phyloP scores from a whole-genome alignment of 1,284 basidiomycete genomes.

The Singerocomus rubriflavus region DNA sequence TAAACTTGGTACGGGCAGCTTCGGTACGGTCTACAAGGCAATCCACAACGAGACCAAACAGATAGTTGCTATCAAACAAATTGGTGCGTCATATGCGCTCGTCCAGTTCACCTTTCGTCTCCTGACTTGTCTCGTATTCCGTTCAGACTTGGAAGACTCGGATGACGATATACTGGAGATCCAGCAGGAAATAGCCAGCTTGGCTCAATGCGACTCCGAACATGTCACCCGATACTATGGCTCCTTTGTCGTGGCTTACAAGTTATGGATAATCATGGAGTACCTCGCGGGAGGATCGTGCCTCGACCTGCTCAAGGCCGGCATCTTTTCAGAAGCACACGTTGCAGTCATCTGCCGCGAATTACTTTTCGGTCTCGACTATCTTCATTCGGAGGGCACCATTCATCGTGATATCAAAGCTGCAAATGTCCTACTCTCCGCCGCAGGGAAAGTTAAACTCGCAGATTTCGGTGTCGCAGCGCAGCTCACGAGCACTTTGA shows the following conservation, averaged over 20 bases:
- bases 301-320: conserved; percentile 91
- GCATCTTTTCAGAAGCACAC: conserved; percentile 86
- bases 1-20: conserved; percentile 96
- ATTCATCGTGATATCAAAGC: conserved; percentile 99
- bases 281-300: conserved; percentile 98
- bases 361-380: conserved; percentile 90
- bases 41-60: conserved; percentile 92
- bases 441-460: conserved; percentile 90
- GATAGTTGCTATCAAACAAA: conserved; percentile 97
- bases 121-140: not conserved
- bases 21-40: conserved; percentile 96
- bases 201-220: conserved; percentile 94
- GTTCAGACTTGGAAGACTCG: conserved; percentile 77
- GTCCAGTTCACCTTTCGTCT: conserved; percentile 3
- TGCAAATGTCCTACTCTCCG: conserved; percentile 91
- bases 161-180: conserved; percentile 97
- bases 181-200: conserved; percentile 94
- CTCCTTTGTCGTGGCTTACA: conserved; percentile 94
- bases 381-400: conserved; percentile 91
- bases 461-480: conserved; percentile 97
- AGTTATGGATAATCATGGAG: conserved; percentile 99
- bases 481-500: conserved; percentile 82
- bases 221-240: conserved; percentile 97
- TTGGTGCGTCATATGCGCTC: conserved; percentile 54
- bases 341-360: conserved; percentile 95